phyloP scores from a whole-genome alignment of 768 basidiomycete species.

The Cantharellus anzutake region DNA sequence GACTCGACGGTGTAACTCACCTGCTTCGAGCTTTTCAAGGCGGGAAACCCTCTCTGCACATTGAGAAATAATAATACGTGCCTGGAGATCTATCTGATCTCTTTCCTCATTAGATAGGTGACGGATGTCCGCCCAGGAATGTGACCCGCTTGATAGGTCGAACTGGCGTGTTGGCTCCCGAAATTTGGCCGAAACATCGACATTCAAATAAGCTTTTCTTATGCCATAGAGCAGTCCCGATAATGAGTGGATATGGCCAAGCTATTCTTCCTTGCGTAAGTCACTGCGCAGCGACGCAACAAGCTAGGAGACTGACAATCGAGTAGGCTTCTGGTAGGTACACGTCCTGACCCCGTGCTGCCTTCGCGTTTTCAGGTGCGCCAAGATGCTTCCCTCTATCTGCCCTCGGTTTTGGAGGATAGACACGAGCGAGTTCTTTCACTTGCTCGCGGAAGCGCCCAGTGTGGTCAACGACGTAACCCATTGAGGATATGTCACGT shows the following conservation, averaged over 20 bases:
- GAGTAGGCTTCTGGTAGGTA: constrained; percentile 61
- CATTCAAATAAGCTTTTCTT: constrained; percentile 73
- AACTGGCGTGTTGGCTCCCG: constrained; percentile 34
- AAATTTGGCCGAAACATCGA: constrained; percentile 38
- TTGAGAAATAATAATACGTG: constrained; percentile 63
- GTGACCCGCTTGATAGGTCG: constrained; percentile 28
- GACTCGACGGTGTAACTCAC: constrained; percentile 28
- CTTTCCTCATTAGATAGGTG: constrained; percentile 77
- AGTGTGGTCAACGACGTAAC: neutral
- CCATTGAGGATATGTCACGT: neutral
- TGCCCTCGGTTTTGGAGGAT: neutral
- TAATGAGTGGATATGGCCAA: constrained; percentile 53
- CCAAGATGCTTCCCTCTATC: neutral
- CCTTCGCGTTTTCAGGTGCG: constrained; percentile 3
- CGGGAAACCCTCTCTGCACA: constrained; percentile 76
- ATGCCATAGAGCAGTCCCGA: constrained; percentile 54
- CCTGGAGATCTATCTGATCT: constrained; percentile 89
- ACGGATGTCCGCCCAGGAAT: constrained; percentile 41
- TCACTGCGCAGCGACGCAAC: neutral
- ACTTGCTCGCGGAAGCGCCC: neutral
- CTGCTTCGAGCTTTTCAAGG: constrained; percentile 76
- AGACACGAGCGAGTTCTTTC: neutral
- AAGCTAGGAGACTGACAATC: constrained; percentile 27
- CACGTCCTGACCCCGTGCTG: constrained; percentile 30
- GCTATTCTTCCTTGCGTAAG: constrained; percentile 21